phyloP scores from a whole-genome alignment of 495 filamentous ascomycete species.

The Aspergillus incahuasiensis region DNA sequence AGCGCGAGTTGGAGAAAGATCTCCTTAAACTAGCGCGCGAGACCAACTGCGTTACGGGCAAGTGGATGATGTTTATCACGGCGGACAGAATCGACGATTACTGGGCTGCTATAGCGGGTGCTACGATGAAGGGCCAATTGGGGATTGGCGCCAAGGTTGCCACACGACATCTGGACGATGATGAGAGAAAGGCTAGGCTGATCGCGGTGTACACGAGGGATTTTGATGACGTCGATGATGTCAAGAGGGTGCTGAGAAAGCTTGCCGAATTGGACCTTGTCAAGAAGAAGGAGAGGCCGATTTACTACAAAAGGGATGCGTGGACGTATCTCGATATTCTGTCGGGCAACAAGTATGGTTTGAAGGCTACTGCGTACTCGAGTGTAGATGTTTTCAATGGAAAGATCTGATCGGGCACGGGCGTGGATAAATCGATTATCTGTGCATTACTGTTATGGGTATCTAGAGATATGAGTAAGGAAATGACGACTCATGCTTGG shows the following conservation, averaged over 20 bases:
- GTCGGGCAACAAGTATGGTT: slow-evolving; percentile 60
- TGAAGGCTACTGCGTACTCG: slow-evolving; percentile 53
- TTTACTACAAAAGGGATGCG: slow-evolving; percentile 83
- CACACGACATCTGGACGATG: slow-evolving; percentile 39
- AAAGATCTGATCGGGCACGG: slow-evolving; percentile 15
- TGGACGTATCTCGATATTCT: slow-evolving; percentile 68
- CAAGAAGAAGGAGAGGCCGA: slow-evolving; percentile 37
- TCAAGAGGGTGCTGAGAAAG: slow-evolving; percentile 57
- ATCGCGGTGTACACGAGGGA: slow-evolving; percentile 77
- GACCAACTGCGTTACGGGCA: slow-evolving; percentile 56
- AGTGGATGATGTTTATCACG: slow-evolving; percentile 80
- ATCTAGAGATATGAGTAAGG: not conserved
- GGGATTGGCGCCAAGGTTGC: slow-evolving; percentile 67
- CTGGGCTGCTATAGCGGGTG: slow-evolving; percentile 61
- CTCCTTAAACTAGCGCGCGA: slow-evolving; percentile 54
- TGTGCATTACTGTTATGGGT: not conserved
- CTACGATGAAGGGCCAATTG: slow-evolving; percentile 58
- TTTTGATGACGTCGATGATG: slow-evolving; percentile 62
- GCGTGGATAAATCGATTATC: not conserved
- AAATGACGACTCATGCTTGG: not conserved
- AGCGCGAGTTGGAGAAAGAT: slow-evolving; percentile 44
- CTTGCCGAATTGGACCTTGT: slow-evolving; percentile 58
- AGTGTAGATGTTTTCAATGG: slow-evolving; percentile 38
- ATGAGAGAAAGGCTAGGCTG: slow-evolving; percentile 35
- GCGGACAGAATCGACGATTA: slow-evolving; percentile 50